These are phyloP conservation scores for Misopates orontium DNA, from an alignment of 257 asterid genomes.

Conservation along the genomic window DNA sequence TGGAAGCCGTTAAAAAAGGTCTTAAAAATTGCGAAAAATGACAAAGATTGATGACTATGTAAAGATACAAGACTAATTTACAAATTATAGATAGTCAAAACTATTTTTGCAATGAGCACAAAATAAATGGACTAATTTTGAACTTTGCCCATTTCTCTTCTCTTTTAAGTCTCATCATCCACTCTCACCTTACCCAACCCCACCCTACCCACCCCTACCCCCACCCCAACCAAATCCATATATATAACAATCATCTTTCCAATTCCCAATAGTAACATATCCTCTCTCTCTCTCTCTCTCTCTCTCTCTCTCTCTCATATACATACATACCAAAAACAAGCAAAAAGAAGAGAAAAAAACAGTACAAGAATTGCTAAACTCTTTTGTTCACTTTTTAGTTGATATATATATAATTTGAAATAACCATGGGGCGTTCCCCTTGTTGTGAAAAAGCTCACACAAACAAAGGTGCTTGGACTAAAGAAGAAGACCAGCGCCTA, in stretches of 20 bases:
- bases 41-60: no score
- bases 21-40: no score
- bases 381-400: neutral
- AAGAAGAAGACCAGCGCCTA: conserved; percentile 59
- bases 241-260: neutral
- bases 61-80: no score
- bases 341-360: neutral
- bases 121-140: no score
- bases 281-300: conserved; percentile 13
- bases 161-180: conserved; percentile 29
- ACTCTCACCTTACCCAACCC: neutral
- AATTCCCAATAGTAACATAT: neutral
- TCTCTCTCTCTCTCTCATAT: no score
- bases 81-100: no score
- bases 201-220: neutral
- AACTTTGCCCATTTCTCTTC: conserved; percentile 29
- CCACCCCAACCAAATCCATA: neutral
- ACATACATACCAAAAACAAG: neutral
- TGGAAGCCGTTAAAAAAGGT: no score
- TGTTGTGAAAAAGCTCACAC: conserved; percentile 70
- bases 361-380: neutral
- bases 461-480: conserved; percentile 74
- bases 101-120: no score
- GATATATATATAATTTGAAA: neutral
- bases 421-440: conserved; percentile 63